A percentile compares a stretch with the other conserved stretches of the same genome.
phyloP scores from a whole-genome alignment of 78 protist species.

The Bodo saltans region DNA sequence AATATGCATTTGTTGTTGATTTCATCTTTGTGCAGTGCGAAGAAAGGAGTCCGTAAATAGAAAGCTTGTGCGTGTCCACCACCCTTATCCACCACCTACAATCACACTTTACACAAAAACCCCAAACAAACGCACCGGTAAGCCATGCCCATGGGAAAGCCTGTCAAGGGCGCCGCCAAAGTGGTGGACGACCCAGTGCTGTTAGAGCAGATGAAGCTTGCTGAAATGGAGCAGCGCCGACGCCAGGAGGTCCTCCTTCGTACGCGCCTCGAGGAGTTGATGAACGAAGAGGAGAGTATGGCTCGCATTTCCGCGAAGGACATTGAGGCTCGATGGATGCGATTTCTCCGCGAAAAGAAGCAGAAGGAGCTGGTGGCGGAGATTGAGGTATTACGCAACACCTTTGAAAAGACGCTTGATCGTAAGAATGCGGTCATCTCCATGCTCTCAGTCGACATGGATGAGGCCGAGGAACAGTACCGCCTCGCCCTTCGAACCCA shows the following conservation, averaged over 20 bases:
- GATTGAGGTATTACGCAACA: slow-evolving; percentile 47
- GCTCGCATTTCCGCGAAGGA: slow-evolving; percentile 21
- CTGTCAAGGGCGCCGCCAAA: slow-evolving; percentile 94
- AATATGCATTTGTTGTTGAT: no score
- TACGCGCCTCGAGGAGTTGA: slow-evolving; percentile 24
- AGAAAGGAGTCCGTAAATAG: no score
- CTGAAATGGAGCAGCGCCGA: slow-evolving; percentile 20
- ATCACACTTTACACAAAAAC: no score
- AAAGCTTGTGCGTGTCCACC: no score
- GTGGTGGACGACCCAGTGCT: slow-evolving; percentile 77
- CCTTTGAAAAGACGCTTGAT: slow-evolving; percentile 63
- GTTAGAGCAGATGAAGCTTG: background rate
- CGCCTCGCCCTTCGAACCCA: slow-evolving; percentile 64
- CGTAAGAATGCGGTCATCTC: slow-evolving; percentile 62
- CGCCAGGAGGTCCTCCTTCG: slow-evolving; percentile 3
- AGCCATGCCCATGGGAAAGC: no score
- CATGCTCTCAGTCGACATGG: slow-evolving; percentile 51
- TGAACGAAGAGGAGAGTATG: slow-evolving; percentile 35
- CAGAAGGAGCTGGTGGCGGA: slow-evolving; percentile 49
- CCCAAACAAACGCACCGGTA: no score
- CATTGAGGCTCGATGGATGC: slow-evolving; percentile 46
- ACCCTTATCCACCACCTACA: no score
- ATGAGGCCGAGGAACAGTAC: slow-evolving; percentile 72
- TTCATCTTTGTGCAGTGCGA: no score
- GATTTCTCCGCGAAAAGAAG: slow-evolving; percentile 50